Evolutionary conservation across 2,329 filamentous ascomycete genomes (phyloP).

Genomic region (Clathrospora elynae): DNA sequence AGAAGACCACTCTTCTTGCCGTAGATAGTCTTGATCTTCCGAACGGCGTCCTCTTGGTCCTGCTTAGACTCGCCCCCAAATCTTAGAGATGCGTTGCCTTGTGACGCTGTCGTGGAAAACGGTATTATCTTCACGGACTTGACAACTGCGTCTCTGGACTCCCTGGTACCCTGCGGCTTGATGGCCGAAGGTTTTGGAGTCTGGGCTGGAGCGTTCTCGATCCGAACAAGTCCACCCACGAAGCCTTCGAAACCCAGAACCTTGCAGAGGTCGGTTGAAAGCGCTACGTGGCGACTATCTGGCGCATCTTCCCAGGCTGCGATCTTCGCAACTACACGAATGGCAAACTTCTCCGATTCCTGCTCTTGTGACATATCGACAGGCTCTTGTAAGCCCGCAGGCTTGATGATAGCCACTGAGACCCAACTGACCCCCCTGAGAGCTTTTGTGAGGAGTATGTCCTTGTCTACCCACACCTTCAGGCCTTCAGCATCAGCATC

Average conservation of each 20-base stretch:
- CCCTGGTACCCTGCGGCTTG: conserved; percentile 41
- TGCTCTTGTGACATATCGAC: conserved; percentile 73
- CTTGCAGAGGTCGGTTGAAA: conserved; percentile 78
- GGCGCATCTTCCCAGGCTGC: conserved; percentile 84
- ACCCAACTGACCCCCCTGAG: conserved; percentile 79
- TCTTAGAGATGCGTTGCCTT: conserved; percentile 69
- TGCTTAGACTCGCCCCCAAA: conserved; percentile 88
- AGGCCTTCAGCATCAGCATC: conserved; percentile 59
- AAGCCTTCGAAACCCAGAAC: conserved; percentile 73
- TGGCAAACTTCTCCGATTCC: conserved; percentile 62
- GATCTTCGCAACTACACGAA: conserved; percentile 76
- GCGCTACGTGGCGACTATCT: conserved; percentile 75
- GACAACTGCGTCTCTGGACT: conserved; percentile 56
- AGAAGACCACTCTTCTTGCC: conserved; percentile 69
- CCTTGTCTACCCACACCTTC: conserved; percentile 83
- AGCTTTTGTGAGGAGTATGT: conserved; percentile 71
- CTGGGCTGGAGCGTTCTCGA: conserved; percentile 79
- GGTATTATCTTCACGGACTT: conserved; percentile 79
- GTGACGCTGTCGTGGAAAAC: conserved; percentile 65
- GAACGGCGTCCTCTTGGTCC: conserved; percentile 76
- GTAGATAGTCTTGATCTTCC: conserved; percentile 74
- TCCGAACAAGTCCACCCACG: conserved; percentile 83
- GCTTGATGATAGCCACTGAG: conserved; percentile 82
- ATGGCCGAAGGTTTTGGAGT: conserved; percentile 65
- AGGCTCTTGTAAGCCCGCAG: conserved; percentile 73